Percentiles rank a stretch among this genome's conserved stretches.
Conservation (phyloP, 1,139 yeast species). For the Geotrichum phurueaensis region DNA sequence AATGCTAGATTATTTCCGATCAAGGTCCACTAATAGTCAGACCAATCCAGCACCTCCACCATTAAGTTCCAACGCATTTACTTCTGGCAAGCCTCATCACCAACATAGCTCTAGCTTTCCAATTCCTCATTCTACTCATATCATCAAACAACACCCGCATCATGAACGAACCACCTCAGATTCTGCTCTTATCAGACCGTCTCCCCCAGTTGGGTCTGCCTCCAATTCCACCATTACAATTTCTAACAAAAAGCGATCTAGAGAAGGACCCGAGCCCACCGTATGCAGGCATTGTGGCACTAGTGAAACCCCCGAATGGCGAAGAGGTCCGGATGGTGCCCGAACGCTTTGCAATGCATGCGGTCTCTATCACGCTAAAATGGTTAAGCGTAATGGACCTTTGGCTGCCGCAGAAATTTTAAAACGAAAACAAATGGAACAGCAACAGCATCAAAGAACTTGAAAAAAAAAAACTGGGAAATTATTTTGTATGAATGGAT, state of each 20-base stretch:
- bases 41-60: background rate
- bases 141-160: background rate
- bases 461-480: background rate
- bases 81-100: background rate
- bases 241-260: slow-evolving; percentile 7
- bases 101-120: background rate
- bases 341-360: slow-evolving; percentile 86
- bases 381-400: slow-evolving; percentile 26
- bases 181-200: background rate
- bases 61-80: background rate
- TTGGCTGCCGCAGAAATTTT: slow-evolving; percentile 11
- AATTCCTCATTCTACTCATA: background rate
- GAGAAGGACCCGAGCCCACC: slow-evolving; percentile 21
- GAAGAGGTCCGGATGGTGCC: slow-evolving; percentile 82
- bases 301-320: slow-evolving; percentile 88
- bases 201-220: background rate
- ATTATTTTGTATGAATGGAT: background rate
- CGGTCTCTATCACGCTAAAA: slow-evolving; percentile 74
- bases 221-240: background rate
- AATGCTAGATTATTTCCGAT: slow-evolving; percentile 12
- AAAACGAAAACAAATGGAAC: slow-evolving; percentile 2
- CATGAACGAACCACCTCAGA: slow-evolving; percentile 2
- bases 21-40: background rate
- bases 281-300: slow-evolving; percentile 66
- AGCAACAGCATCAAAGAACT: background rate